Evolutionary conservation across 2,329 filamentous ascomycete species (phyloP), one percentile per base, ranked within the genome.

Genomic region (Colletotrichum kahawae): DNA sequence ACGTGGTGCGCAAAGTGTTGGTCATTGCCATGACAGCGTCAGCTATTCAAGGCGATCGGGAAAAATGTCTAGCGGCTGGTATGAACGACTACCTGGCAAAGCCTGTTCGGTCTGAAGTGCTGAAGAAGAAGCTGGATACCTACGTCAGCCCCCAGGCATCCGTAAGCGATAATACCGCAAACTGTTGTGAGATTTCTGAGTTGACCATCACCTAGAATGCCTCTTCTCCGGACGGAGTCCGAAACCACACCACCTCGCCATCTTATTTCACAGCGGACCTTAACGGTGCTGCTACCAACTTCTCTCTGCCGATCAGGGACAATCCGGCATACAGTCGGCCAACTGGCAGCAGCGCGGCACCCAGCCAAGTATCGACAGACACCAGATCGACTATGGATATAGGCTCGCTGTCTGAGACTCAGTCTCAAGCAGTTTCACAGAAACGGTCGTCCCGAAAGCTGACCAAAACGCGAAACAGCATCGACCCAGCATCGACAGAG

Each of bases 61-160:
- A 98, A 82, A 98, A 98, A 85, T 98, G 96, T 79, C 87, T 98
- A n/a, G 95, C 95, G 65, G 95, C 95, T 2, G 96, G 96, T 59
- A 98, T 98, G 96, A 98, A 98, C 83, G 97, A 98, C 81, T 98
- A 98, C 80, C 90, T 98, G 1, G 95, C 96, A 18, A 98, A 98
- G 82, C 96, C 96, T 1, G 96, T 98, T n/a, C 91, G 95, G 76
- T 95, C 94, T 5, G 94, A 96, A 62, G 93, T 97, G 54, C 87
- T 98, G 69, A 97, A 95, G 84, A 92, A 92, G 81, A 96, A 98
- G 86, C 86, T 98, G 74, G 90, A 91, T 57, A 87, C 87, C 3
- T 92, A 92, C 78, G 85, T 90, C 31, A 85, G 83, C 51, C 82
- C 81, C 56, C 81, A 84, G 63, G 83, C 60, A 60, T 54, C 70